phyloP scores from a whole-genome alignment of 106 monocot genomes.

The Alisma plantagoaquatica region DNA sequence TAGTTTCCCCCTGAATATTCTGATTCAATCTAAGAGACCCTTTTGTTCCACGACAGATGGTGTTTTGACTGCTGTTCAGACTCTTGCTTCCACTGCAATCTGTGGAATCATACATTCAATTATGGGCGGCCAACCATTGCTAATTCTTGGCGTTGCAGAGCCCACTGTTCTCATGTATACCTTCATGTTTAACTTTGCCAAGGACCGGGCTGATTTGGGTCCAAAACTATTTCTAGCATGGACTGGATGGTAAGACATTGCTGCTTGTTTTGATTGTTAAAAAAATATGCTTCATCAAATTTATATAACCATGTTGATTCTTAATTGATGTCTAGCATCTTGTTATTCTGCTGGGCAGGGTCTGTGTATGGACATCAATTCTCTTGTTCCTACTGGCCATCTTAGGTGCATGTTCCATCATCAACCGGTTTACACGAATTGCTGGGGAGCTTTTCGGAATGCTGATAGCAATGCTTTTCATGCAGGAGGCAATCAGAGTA shows the following conservation, averaged over 20 bases:
- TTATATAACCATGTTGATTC: not conserved
- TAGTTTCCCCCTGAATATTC: too few species aligned
- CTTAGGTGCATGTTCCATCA: conserved; percentile 74
- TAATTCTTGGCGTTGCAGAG: conserved; percentile 80
- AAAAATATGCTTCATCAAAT: not conserved
- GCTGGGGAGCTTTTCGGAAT: conserved; percentile 85
- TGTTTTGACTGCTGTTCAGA: conserved; percentile 68
- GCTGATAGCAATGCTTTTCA: conserved; percentile 79
- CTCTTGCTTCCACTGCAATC: conserved; percentile 65
- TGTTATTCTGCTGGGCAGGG: conserved; percentile 33
- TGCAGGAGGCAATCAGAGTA: conserved; percentile 84
- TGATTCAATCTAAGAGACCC: too few species aligned
- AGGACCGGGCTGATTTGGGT: conserved; percentile 56
- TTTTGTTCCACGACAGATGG: conserved; percentile 38
- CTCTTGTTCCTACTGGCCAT: conserved; percentile 61
- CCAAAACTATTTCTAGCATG: conserved; percentile 65
- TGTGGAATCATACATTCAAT: conserved; percentile 78
- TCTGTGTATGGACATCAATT: conserved; percentile 77
- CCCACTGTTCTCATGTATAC: conserved; percentile 92
- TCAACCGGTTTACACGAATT: conserved; percentile 79
- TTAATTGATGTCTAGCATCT: not conserved
- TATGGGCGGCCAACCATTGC: conserved; percentile 70
- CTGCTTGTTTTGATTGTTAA: not conserved
- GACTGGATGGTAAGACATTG: conserved; percentile 56
- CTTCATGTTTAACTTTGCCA: conserved; percentile 80